A percentile compares a stretch with the other conserved stretches of the same genome.
These are phyloP conservation scores for Metschnikowia gruessii DNA, from an alignment of 805 yeast genomes.

Conservation along the genomic window DNA sequence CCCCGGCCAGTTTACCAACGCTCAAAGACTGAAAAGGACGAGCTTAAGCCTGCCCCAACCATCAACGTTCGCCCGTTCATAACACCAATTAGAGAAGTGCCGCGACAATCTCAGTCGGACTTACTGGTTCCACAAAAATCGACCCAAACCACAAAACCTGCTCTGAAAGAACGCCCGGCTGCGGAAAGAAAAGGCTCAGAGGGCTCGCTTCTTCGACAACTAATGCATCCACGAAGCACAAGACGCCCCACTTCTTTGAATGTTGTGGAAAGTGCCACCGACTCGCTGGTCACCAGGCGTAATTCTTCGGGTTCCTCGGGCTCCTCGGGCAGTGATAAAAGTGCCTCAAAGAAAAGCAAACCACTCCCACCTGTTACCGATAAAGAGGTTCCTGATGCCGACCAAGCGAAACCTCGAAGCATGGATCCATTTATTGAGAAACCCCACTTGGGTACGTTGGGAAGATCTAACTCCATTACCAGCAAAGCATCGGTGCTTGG, in stretches of 20 bases:
- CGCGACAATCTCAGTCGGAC: conserved; percentile 2
- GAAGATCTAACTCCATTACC: conserved; percentile 29
- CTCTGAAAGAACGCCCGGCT: background rate
- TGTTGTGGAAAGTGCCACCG: background rate
- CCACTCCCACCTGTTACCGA: conserved; percentile 1
- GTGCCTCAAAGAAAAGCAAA: background rate
- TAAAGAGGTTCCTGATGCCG: too few species aligned
- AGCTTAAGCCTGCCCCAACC: background rate
- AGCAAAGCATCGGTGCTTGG: conserved; percentile 39
- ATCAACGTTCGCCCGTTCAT: conserved; percentile 13
- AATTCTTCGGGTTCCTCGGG: conserved; percentile 1
- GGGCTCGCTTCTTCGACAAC: background rate
- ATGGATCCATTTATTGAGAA: background rate
- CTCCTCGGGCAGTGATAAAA: background rate
- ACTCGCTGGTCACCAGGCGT: background rate
- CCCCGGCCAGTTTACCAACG: background rate
- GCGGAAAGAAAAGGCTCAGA: background rate
- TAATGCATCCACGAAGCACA: background rate
- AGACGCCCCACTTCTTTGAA: background rate
- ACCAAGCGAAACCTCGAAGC: background rate
- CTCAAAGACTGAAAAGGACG: background rate
- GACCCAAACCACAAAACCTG: background rate
- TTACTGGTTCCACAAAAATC: background rate
- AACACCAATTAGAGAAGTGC: conserved; percentile 9
- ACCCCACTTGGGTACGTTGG: conserved; percentile 9